Evolutionary conservation across 179 eudicot genomes (phyloP).

Genomic region (Drosera spatulata): DNA sequence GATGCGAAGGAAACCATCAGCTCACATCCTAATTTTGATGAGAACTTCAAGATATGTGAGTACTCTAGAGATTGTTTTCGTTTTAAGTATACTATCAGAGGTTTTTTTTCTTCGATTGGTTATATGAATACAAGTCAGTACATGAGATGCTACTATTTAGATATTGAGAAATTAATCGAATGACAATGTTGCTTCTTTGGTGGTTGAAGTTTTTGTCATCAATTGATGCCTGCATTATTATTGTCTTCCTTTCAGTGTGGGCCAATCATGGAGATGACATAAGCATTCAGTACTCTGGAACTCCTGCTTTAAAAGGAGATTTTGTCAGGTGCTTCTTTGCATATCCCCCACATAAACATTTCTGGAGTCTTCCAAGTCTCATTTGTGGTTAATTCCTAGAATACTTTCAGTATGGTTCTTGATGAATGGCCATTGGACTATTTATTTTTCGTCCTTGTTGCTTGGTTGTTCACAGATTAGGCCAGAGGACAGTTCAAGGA

Average conservation of each 20-base stretch:
- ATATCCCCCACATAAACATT: no score
- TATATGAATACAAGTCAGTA: no score
- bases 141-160: no score
- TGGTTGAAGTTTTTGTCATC: neutral
- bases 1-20: constrained; percentile 74
- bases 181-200: neutral
- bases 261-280: constrained; percentile 97
- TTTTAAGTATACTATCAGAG: neutral
- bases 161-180: no score
- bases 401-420: no score
- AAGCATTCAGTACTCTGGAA: constrained; percentile 95
- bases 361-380: no score
- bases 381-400: no score
- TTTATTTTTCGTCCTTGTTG: neutral
- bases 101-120: neutral
- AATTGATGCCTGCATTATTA: neutral
- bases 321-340: constrained; percentile 12
- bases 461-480: constrained; percentile 33
- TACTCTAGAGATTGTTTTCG: constrained; percentile 1
- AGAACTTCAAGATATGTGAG: constrained; percentile 74
- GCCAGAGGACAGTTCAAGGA: constrained; percentile 70
- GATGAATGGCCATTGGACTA: no score
- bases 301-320: constrained; percentile 96
- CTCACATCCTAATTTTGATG: constrained; percentile 75
- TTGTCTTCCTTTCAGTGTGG: constrained; percentile 47